These are phyloP conservation scores for Nephromyces sp. DNA, from an alignment of 169 alveolate genomes.

Conservation along the genomic window DNA sequence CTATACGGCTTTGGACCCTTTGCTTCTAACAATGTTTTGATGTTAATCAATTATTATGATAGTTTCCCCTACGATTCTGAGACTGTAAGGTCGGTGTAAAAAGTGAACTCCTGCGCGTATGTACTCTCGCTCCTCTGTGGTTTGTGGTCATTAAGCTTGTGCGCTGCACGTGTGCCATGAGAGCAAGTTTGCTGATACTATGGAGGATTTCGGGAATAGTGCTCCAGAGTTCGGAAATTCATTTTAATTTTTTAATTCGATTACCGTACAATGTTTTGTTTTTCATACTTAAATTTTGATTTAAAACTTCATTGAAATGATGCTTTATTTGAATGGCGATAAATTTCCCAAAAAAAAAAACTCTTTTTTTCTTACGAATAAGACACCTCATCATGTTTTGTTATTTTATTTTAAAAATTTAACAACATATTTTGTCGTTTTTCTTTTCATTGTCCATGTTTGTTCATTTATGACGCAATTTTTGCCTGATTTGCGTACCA, in stretches of 20 bases:
- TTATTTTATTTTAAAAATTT: no score
- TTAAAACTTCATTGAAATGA: no score
- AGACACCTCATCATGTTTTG: no score
- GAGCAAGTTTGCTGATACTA: not conserved
- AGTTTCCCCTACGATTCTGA: constrained; percentile 10
- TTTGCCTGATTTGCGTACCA: not conserved
- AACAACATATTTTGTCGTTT: no score
- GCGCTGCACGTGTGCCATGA: not conserved
- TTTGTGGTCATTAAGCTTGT: not conserved
- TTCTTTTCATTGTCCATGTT: not conserved
- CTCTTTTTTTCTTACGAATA: no score
- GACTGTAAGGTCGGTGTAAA: constrained; percentile 6
- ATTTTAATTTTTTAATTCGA: no score
- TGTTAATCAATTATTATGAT: not conserved
- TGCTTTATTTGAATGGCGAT: no score
- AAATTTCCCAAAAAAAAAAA: no score
- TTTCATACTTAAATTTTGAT: no score
- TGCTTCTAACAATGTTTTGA: constrained; percentile 10
- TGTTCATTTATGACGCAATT: not conserved
- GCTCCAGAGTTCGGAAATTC: no score
- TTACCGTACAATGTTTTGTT: no score
- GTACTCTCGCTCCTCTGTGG: not conserved
- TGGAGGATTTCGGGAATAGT: no score
- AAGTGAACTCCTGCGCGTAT: not conserved
- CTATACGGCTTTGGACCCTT: constrained; percentile 20